Evolutionary conservation across 2,329 filamentous ascomycete genomes (phyloP).

Genomic region (Aspergillus melleus): DNA sequence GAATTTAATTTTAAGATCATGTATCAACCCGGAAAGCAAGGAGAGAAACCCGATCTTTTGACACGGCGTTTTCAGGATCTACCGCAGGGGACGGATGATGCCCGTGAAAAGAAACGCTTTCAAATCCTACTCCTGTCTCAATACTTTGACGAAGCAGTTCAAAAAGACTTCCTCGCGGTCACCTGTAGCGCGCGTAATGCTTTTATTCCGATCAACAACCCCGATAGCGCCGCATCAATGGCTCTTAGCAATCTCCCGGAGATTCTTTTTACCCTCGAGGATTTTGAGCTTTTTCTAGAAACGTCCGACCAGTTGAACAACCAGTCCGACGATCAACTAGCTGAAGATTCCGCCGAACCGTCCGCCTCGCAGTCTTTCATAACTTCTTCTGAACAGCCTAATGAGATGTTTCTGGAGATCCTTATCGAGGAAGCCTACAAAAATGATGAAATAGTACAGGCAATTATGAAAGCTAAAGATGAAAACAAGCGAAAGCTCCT

Average conservation of each 20-base stretch:
- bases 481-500: neutral
- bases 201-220: no score
- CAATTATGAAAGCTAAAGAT: neutral
- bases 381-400: neutral
- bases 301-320: no score
- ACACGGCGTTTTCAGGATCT: neutral
- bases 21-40: constrained; percentile 12
- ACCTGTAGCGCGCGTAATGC: no score
- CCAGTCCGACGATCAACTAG: no score
- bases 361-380: no score
- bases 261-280: no score
- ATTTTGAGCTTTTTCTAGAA: no score
- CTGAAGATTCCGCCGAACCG: no score
- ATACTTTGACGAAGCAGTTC: neutral
- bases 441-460: neutral
- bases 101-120: neutral
- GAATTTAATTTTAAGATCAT: constrained; percentile 16
- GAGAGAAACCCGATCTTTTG: neutral
- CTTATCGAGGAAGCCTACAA: neutral
- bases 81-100: neutral
- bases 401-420: neutral
- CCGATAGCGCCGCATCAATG: no score
- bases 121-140: neutral
- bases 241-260: no score
- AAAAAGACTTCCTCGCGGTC: neutral